Evolutionary conservation across 805 yeast genomes (phyloP).

Genomic region (Candida ovalis): DNA sequence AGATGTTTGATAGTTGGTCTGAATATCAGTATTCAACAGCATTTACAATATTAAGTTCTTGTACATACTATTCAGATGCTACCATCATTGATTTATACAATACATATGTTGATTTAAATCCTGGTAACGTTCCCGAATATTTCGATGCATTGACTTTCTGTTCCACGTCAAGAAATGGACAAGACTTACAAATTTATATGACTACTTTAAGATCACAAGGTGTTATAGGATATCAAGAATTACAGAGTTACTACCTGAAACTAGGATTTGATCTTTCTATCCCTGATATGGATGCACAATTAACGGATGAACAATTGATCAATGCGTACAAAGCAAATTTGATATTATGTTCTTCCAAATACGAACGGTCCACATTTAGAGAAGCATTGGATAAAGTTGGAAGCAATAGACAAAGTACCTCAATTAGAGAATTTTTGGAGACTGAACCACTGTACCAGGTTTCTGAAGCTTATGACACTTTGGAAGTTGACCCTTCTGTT

Average conservation of each 20-base stretch:
- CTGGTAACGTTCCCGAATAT: slow-evolving; percentile 43
- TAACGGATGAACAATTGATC: slow-evolving; percentile 28
- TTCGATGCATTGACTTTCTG: slow-evolving; percentile 54
- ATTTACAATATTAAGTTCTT: slow-evolving; percentile 43
- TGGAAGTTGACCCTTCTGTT: slow-evolving; percentile 49
- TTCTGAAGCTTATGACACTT: slow-evolving; percentile 45
- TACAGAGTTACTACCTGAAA: slow-evolving; percentile 24
- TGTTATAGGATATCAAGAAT: slow-evolving; percentile 46
- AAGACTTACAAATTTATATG: slow-evolving; percentile 41
- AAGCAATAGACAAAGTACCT: slow-evolving; percentile 33
- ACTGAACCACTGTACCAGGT: slow-evolving; percentile 46
- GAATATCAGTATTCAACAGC: slow-evolving; percentile 19
- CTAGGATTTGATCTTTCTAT: slow-evolving; percentile 28
- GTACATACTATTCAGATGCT: slow-evolving; percentile 47
- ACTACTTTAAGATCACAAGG: slow-evolving; percentile 50
- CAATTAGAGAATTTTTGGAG: slow-evolving; percentile 35
- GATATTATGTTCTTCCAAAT: slow-evolving; percentile 18
- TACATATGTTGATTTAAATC: slow-evolving; percentile 38
- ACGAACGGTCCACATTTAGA: slow-evolving; percentile 31
- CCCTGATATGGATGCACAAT: slow-evolving; percentile 13
- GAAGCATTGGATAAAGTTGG: slow-evolving; percentile 39
- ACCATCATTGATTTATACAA: slow-evolving; percentile 46
- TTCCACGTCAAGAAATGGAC: slow-evolving; percentile 45
- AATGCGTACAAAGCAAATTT: slow-evolving; percentile 25
- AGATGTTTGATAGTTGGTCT: slow-evolving; percentile 23